Conservation (phyloP, 2,329 filamentous ascomycete genomes). For the Verticillium klebahnii region DNA sequence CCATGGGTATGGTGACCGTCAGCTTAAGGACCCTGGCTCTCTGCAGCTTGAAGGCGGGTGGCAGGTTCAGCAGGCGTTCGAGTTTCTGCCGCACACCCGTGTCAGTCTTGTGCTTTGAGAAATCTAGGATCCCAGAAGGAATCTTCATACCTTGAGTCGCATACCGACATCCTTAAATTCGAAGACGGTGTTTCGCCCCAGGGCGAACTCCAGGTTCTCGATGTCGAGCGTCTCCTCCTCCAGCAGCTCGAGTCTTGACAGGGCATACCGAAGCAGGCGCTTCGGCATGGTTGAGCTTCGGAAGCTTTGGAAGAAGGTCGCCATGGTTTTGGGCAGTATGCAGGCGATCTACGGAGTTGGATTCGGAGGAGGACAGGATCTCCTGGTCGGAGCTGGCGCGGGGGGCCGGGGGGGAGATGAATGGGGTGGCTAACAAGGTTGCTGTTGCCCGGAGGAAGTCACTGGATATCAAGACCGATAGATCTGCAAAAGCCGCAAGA, state of each 20-base stretch:
- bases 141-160: conserved; percentile 60
- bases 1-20: conserved; percentile 78
- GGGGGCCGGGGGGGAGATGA: neutral
- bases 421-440: neutral
- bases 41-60: conserved; percentile 63
- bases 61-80: conserved; percentile 68
- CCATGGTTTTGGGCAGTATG: conserved; percentile 46
- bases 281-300: conserved; percentile 75
- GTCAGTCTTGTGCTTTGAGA: neutral
- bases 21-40: conserved; percentile 73
- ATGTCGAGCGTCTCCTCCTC: conserved; percentile 84
- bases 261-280: conserved; percentile 78
- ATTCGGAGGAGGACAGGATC: neutral
- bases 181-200: conserved; percentile 76
- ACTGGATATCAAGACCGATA: neutral
- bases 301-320: conserved; percentile 64
- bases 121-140: too few species aligned
- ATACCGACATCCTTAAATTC: conserved; percentile 85
- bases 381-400: neutral
- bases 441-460: neutral
- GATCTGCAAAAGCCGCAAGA: neutral
- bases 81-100: conserved; percentile 62
- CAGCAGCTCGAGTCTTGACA: conserved; percentile 78
- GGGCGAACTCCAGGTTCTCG: conserved; percentile 77
- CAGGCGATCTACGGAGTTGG: neutral